Conservation (phyloP, 257 asterid species). For the Linaria vulgaris region DNA sequence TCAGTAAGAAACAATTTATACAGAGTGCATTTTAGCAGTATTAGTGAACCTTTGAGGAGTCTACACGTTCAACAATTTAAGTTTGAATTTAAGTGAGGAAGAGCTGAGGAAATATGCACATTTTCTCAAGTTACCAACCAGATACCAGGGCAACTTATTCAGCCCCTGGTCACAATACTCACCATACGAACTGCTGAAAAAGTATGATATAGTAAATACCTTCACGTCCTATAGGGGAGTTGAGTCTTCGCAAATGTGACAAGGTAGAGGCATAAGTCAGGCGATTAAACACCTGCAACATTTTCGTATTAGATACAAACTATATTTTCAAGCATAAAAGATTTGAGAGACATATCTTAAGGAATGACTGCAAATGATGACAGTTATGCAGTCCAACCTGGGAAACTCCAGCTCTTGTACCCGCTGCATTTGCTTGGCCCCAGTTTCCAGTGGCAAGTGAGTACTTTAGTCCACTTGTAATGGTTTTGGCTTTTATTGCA, state of each 20-base stretch:
- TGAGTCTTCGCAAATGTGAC: slow-evolving; percentile 90
- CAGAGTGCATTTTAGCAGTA: slow-evolving; percentile 3
- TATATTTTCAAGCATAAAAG: background rate
- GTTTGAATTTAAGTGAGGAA: background rate
- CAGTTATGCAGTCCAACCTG: slow-evolving; percentile 51
- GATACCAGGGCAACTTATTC: background rate
- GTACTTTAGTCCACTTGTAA: slow-evolving; percentile 95
- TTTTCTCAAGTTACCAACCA: background rate
- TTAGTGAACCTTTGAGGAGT: background rate
- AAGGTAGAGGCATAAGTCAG: slow-evolving; percentile 95
- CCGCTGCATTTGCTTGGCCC: slow-evolving; percentile 99
- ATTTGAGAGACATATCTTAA: background rate
- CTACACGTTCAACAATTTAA: background rate
- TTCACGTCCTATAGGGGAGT: slow-evolving; percentile 99
- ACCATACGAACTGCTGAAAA: slow-evolving; percentile 7
- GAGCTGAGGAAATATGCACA: background rate
- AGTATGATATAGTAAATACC: slow-evolving; percentile 40
- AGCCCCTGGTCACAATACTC: too few relatives aligned
- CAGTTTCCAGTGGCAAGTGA: slow-evolving; percentile 98
- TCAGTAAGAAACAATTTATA: background rate
- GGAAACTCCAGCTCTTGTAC: slow-evolving; percentile 98
- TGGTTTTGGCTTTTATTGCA: slow-evolving; percentile 96
- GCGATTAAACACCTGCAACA: slow-evolving; percentile 86
- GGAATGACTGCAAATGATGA: slow-evolving; percentile 13
- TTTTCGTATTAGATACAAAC: slow-evolving; percentile 20